Conservation (phyloP, 352 stramenopile genomes). For the Globisporangium abappressorium region DNA sequence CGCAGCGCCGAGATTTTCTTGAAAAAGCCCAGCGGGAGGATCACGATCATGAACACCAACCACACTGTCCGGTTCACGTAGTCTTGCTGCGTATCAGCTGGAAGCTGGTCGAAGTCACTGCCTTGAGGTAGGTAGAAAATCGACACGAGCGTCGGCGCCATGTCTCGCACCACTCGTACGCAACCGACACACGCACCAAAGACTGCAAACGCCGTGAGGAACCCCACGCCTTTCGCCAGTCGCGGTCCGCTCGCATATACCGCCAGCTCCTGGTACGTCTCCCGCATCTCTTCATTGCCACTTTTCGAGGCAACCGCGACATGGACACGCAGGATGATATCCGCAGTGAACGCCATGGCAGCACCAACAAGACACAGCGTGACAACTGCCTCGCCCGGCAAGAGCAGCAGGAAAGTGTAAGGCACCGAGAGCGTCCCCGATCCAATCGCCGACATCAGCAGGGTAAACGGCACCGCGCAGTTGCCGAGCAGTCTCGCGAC, state of each 20-base stretch:
- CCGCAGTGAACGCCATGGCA: slow-evolving; percentile 72
- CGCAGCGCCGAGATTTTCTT: slow-evolving; percentile 72
- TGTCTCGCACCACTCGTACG: slow-evolving; percentile 67
- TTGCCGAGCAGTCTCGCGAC: slow-evolving; percentile 8
- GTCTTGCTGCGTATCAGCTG: slow-evolving; percentile 30
- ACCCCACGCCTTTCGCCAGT: slow-evolving; percentile 49
- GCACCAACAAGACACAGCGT: slow-evolving; percentile 46
- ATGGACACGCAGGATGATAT: slow-evolving; percentile 61
- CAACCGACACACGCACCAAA: slow-evolving; percentile 78
- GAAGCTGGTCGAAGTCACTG: slow-evolving; percentile 21
- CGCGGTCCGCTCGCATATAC: slow-evolving; percentile 47
- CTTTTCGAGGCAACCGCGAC: slow-evolving; percentile 38
- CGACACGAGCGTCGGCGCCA: slow-evolving; percentile 56
- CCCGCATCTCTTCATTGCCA: slow-evolving; percentile 34
- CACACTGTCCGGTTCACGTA: slow-evolving; percentile 43
- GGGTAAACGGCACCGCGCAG: slow-evolving; percentile 28
- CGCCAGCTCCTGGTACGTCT: slow-evolving; percentile 70
- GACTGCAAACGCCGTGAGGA: slow-evolving; percentile 64
- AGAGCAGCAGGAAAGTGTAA: slow-evolving; percentile 63
- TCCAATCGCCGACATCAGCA: slow-evolving; percentile 61
- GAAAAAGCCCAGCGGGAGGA: slow-evolving; percentile 63
- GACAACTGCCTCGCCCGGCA: slow-evolving; percentile 37
- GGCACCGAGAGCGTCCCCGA: slow-evolving; percentile 54
- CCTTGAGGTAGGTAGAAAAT: slow-evolving; percentile 27
- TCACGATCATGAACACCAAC: slow-evolving; percentile 54